Conservation (phyloP, 805 yeast species). For the Starmerella gropengiesseri region DNA sequence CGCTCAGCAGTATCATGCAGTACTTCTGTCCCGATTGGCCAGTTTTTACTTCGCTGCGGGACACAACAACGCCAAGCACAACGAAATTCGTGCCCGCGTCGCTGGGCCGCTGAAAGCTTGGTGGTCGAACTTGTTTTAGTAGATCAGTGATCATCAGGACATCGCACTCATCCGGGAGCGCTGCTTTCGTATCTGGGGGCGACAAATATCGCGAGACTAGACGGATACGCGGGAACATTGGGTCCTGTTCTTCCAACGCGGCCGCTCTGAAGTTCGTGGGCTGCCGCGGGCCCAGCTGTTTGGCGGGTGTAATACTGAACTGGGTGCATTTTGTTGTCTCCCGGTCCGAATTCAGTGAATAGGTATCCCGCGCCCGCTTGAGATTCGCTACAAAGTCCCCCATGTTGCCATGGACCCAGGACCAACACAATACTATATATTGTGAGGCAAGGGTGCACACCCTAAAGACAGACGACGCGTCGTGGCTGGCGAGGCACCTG, state of each 20-base stretch:
- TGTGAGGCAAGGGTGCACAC: too few relatives aligned
- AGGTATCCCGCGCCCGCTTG: slow-evolving; percentile 2
- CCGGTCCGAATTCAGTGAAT: not conserved
- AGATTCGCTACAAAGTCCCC: slow-evolving; percentile 4
- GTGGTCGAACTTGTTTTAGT: slow-evolving; percentile 45
- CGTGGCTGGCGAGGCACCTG: too few relatives aligned
- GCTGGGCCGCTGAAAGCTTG: slow-evolving; percentile 55
- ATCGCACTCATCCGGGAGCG: slow-evolving; percentile 15
- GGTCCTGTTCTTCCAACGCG: slow-evolving; percentile 6
- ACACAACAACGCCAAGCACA: slow-evolving; percentile 56
- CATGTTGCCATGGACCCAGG: not conserved
- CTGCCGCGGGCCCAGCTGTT: not conserved
- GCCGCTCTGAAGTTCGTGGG: slow-evolving; percentile 3
- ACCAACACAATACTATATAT: too few relatives aligned
- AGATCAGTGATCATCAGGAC: slow-evolving; percentile 15
- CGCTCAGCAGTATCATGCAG: slow-evolving; percentile 53
- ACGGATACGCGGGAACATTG: slow-evolving; percentile 16
- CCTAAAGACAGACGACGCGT: too few relatives aligned
- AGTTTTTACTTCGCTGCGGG: slow-evolving; percentile 44
- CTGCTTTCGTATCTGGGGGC: slow-evolving; percentile 2
- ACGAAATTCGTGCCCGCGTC: slow-evolving; percentile 56
- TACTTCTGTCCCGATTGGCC: slow-evolving; percentile 38
- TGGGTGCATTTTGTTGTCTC: not conserved
- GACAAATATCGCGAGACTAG: slow-evolving; percentile 17
- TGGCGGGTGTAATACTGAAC: not conserved